A percentile compares a stretch with the other conserved stretches of the same genome.
Conservation (phyloP, 495 filamentous ascomycete genomes). For the Talaromyces nanjingensis region DNA sequence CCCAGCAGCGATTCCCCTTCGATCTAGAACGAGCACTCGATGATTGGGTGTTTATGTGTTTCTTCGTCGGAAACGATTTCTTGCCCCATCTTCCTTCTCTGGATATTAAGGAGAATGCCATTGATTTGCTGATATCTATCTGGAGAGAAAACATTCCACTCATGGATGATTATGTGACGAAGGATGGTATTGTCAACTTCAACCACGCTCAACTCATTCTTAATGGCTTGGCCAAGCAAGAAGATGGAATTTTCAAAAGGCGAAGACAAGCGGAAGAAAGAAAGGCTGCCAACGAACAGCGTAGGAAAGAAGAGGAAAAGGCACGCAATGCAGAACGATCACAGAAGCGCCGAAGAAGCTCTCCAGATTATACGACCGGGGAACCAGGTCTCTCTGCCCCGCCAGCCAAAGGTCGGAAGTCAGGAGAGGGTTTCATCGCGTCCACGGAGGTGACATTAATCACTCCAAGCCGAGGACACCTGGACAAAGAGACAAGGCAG, state of each 20-base stretch:
- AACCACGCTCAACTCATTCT: slow-evolving; percentile 83
- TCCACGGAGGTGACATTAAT: slow-evolving; percentile 46
- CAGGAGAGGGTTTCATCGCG: slow-evolving; percentile 14
- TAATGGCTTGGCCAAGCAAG: slow-evolving; percentile 83
- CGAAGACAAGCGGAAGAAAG: slow-evolving; percentile 77
- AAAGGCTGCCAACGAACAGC: slow-evolving; percentile 66
- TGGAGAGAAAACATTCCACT: slow-evolving; percentile 87
- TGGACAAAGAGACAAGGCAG: slow-evolving; percentile 52
- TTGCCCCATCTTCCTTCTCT: slow-evolving; percentile 92
- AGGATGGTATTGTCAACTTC: slow-evolving; percentile 87
- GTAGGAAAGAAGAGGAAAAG: slow-evolving; percentile 64
- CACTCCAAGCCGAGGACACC: slow-evolving; percentile 47
- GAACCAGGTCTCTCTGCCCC: slow-evolving; percentile 12
- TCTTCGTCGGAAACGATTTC: slow-evolving; percentile 99
- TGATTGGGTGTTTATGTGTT: slow-evolving; percentile 99
- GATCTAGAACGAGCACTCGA: slow-evolving; percentile 95
- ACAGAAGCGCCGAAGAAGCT: slow-evolving; percentile 37
- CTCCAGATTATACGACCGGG: slow-evolving; percentile 33
- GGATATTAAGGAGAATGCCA: slow-evolving; percentile 94
- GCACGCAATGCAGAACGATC: slow-evolving; percentile 43
- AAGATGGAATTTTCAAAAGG: slow-evolving; percentile 87
- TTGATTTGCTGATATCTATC: slow-evolving; percentile 90
- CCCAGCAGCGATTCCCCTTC: slow-evolving; percentile 69
- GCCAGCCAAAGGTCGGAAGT: slow-evolving; percentile 22
- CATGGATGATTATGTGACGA: slow-evolving; percentile 94